A percentile compares a stretch with the other conserved stretches of the same genome.
Evolutionary conservation across 257 asterid species (phyloP).

Genomic region (Mentha longifolia): DNA sequence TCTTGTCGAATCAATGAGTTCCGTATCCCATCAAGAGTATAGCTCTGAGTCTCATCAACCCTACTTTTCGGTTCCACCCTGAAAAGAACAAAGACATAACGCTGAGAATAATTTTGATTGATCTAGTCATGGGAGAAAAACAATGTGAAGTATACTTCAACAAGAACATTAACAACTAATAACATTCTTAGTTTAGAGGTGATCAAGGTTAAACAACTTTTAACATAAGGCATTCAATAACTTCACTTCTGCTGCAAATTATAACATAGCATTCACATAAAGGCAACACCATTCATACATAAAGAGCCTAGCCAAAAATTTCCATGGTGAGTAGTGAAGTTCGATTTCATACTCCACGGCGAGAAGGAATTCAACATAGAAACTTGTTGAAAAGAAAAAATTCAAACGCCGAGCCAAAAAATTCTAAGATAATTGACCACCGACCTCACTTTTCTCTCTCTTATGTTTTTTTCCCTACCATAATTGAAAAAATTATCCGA

Average conservation of each 20-base stretch:
- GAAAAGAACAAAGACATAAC: conserved; percentile 29
- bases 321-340: background rate
- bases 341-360: background rate
- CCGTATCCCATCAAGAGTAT: conserved; percentile 89
- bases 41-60: conserved; percentile 76
- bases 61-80: conserved; percentile 59
- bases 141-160: background rate
- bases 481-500: background rate
- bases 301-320: background rate
- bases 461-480: background rate
- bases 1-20: conserved; percentile 84
- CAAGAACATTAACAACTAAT: background rate
- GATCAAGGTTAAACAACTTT: conserved; percentile 10
- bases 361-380: background rate
- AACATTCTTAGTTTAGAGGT: background rate
- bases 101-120: conserved; percentile 27
- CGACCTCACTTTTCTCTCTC: background rate
- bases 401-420: background rate
- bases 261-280: background rate
- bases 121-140: background rate
- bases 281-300: background rate
- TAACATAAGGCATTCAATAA: background rate
- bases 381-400: background rate
- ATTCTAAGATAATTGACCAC: background rate
- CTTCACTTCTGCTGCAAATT: background rate